Conservation (phyloP, 305 asterid species). For the Fraxinus greggii region DNA sequence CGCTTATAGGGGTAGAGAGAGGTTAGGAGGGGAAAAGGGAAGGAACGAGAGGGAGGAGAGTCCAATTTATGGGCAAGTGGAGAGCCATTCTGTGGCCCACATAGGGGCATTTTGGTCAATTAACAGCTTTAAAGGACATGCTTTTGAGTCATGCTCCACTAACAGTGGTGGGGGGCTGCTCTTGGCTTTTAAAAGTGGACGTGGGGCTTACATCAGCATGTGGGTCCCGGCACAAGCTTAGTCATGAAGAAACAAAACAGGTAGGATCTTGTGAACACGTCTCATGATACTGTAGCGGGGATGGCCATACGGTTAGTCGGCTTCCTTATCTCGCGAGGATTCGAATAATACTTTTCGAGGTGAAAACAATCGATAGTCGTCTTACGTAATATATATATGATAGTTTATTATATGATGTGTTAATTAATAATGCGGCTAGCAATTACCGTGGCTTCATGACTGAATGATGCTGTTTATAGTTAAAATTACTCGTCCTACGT, state of each 20-base stretch:
- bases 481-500: too few species aligned
- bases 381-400: too few species aligned
- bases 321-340: neutral
- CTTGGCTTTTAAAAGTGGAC: conserved; percentile 28
- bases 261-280: neutral
- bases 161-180: conserved; percentile 33
- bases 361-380: too few species aligned
- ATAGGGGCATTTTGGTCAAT: conserved; percentile 41
- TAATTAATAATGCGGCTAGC: too few species aligned
- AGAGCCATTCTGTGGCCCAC: conserved; percentile 27
- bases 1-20: conserved; percentile 24
- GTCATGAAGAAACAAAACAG: conserved; percentile 46
- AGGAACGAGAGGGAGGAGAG: conserved; percentile 38
- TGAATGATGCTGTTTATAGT: too few species aligned
- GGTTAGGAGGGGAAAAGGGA: conserved; percentile 77
- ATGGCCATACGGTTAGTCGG: neutral
- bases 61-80: conserved; percentile 45
- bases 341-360: too few species aligned
- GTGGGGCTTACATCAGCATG: conserved; percentile 39
- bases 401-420: too few species aligned
- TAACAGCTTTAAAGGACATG: neutral
- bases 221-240: conserved; percentile 45
- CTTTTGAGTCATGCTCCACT: conserved; percentile 81
- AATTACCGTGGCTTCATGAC: too few species aligned
- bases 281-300: neutral